Evolutionary conservation across 2,329 filamentous ascomycete genomes (phyloP).

Genomic region (Arthrobotrys megalospora): DNA sequence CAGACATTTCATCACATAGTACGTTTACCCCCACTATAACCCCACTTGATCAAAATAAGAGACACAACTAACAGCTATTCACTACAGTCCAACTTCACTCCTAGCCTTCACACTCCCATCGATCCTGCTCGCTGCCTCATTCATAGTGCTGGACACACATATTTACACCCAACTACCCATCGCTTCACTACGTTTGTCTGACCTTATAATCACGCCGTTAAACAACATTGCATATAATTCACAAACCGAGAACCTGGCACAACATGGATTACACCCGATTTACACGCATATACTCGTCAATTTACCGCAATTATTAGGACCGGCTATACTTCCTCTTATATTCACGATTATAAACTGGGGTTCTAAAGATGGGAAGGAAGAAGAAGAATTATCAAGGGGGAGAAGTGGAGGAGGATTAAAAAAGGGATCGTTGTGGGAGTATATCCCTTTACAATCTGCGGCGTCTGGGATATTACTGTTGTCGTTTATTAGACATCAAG

Average conservation of each 20-base stretch:
- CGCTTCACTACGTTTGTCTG: constrained; percentile 1
- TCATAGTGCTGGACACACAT: constrained; percentile 65
- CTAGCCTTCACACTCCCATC: constrained; percentile 68
- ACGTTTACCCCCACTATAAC: constrained; percentile 57
- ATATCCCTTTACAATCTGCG: constrained; percentile 62
- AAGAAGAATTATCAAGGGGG: neutral
- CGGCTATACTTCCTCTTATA: constrained; percentile 69
- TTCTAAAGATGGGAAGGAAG: neutral
- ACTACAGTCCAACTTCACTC: constrained; percentile 69
- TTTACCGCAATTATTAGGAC: constrained; percentile 72
- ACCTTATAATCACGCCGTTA: constrained; percentile 70
- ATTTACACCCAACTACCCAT: constrained; percentile 53
- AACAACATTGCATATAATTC: constrained; percentile 73
- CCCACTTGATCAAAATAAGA: constrained; percentile 14
- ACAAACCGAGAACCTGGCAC: constrained; percentile 70
- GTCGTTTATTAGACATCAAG: constrained; percentile 68
- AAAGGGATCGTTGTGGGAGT: constrained; percentile 4
- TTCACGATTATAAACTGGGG: constrained; percentile 62
- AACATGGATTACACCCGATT: constrained; percentile 72
- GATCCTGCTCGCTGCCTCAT: constrained; percentile 76
- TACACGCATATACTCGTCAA: constrained; percentile 72
- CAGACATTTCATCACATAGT: constrained; percentile 88
- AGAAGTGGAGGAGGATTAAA: neutral
- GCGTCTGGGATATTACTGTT: constrained; percentile 62
- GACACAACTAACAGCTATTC: constrained; percentile 71